Evolutionary conservation across 352 stramenopile genomes (phyloP).

Genomic region (Phytophthora europaea): DNA sequence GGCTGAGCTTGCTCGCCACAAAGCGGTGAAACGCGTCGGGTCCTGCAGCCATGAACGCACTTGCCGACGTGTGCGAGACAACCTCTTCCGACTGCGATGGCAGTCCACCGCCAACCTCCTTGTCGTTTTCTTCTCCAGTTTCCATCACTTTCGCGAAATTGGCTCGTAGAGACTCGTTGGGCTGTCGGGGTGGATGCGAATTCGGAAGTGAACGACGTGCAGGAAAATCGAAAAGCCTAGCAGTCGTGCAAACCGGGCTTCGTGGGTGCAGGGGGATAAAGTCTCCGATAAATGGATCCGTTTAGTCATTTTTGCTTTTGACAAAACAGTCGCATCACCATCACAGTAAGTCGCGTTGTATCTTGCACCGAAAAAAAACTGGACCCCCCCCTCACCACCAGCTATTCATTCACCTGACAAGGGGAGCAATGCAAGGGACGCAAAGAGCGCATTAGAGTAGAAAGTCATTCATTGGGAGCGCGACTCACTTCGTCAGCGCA

Average conservation of each 20-base stretch:
- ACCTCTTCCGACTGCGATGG: slow-evolving; percentile 1
- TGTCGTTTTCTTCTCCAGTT: slow-evolving; percentile 11
- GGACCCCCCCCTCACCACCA: neutral
- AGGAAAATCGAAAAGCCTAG: slow-evolving; percentile 17
- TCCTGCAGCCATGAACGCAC: slow-evolving; percentile 37
- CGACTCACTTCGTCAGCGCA: slow-evolving; percentile 26
- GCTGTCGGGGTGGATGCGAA: slow-evolving; percentile 13
- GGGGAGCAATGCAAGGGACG: neutral
- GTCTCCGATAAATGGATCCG: slow-evolving; percentile 22
- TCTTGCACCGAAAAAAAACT: slow-evolving; percentile 1
- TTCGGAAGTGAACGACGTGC: slow-evolving; percentile 35
- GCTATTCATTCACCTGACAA: neutral
- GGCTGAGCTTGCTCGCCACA: slow-evolving; percentile 40
- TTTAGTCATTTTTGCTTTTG: slow-evolving; percentile 7
- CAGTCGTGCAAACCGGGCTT: neutral
- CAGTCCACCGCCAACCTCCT: neutral
- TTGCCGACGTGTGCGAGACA: slow-evolving; percentile 22
- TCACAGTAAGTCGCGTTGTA: neutral
- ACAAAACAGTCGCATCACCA: slow-evolving; percentile 8
- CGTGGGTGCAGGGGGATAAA: slow-evolving; percentile 14
- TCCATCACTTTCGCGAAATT: slow-evolving; percentile 23
- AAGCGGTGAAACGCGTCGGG: slow-evolving; percentile 45
- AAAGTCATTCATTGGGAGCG: slow-evolving; percentile 37
- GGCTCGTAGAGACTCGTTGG: neutral
- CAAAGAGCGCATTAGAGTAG: slow-evolving; percentile 1